Conservation (phyloP, 768 basidiomycete genomes). For the Lactarius deliciosus region DNA sequence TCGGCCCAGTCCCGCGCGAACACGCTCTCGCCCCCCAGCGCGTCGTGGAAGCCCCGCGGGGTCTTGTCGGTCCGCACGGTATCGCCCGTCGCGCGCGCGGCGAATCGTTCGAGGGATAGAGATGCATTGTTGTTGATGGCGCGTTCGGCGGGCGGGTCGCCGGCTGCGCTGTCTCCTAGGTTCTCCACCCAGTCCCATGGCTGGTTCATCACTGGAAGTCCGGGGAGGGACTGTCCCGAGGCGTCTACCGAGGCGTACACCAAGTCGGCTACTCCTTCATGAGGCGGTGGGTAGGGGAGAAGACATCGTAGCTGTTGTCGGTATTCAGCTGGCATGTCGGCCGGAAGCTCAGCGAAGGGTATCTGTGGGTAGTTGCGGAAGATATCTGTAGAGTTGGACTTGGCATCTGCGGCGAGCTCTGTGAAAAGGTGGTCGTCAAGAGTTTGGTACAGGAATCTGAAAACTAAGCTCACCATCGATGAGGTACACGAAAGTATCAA, state of each 20-base stretch:
- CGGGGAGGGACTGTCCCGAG: slow-evolving; percentile 49
- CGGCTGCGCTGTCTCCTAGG: slow-evolving; percentile 54
- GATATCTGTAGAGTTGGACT: slow-evolving; percentile 54
- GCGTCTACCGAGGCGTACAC: slow-evolving; percentile 57
- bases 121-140: slow-evolving; percentile 60
- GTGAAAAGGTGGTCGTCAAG: slow-evolving; percentile 7
- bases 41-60: slow-evolving; percentile 60
- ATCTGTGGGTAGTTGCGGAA: slow-evolving; percentile 63
- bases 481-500: slow-evolving; percentile 73
- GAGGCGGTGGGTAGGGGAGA: slow-evolving; percentile 54
- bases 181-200: slow-evolving; percentile 90
- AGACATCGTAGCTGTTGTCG: slow-evolving; percentile 57
- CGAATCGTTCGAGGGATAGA: slow-evolving; percentile 70
- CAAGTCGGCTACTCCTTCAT: slow-evolving; percentile 54
- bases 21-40: slow-evolving; percentile 56
- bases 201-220: slow-evolving; percentile 60
- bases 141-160: slow-evolving; percentile 45
- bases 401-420: slow-evolving; percentile 66
- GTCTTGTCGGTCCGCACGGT: slow-evolving; percentile 34
- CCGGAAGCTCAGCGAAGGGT: slow-evolving; percentile 50
- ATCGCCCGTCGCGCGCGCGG: slow-evolving; percentile 64
- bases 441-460: background rate
- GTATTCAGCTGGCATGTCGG: slow-evolving; percentile 56
- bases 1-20: slow-evolving; percentile 80
- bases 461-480: slow-evolving; percentile 58